These are phyloP conservation scores for Trichoderma reesei DNA, from an alignment of 495 filamentous ascomycete genomes.

Conservation along the genomic window DNA sequence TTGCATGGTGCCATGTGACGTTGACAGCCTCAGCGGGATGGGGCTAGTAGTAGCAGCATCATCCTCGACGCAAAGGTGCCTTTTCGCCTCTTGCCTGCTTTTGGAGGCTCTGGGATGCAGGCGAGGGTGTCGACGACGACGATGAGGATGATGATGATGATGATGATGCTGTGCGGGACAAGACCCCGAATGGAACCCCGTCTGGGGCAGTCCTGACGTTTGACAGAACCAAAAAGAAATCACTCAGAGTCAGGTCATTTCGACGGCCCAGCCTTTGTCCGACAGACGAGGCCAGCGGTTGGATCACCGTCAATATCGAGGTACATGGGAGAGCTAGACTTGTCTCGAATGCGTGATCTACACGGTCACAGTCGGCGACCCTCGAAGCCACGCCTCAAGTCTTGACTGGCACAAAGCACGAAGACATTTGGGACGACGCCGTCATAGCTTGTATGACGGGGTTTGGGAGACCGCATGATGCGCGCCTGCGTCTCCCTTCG, in stretches of 20 bases:
- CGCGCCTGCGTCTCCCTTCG: not conserved
- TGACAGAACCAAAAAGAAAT: not conserved
- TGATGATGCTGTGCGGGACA: too few species aligned
- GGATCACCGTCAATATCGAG: too few species aligned
- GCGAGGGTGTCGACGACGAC: too few species aligned
- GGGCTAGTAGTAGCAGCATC: not conserved
- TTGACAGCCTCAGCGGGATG: not conserved
- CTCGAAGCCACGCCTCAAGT: too few species aligned
- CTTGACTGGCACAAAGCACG: not conserved
- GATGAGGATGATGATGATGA: too few species aligned
- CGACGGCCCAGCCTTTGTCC: not conserved
- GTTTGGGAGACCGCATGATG: too few species aligned
- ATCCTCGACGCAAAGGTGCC: not conserved
- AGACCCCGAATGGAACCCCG: not conserved
- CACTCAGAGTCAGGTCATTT: too few species aligned
- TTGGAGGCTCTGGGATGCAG: not conserved
- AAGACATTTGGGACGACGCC: not conserved
- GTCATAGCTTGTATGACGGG: too few species aligned
- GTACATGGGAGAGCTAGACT: not conserved
- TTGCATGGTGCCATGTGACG: slow-evolving; percentile 6
- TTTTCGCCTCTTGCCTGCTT: not conserved
- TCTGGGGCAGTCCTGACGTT: not conserved
- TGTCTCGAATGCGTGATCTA: not conserved
- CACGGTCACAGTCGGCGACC: not conserved
- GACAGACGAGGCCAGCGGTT: not conserved